Conservation (phyloP, 2,329 filamentous ascomycete genomes). For the Monosporascus ibericus region DNA sequence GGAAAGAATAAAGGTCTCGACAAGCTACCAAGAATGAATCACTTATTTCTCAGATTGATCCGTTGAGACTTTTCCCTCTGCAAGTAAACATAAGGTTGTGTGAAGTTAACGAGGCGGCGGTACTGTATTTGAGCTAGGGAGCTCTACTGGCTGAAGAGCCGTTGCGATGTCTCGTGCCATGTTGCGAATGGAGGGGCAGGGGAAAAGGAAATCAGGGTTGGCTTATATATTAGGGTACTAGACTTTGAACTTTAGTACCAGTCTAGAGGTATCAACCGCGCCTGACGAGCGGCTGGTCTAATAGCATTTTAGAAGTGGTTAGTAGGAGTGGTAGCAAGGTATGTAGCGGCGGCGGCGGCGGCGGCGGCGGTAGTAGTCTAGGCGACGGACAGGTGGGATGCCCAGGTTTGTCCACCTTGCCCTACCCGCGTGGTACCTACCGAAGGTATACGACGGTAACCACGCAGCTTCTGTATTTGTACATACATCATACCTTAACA, state of each 20-base stretch:
- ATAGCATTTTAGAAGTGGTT: neutral
- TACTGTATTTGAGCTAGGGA: neutral
- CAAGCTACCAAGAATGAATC: too few relatives aligned
- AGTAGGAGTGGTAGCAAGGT: neutral
- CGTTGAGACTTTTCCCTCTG: neutral
- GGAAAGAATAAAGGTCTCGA: too few relatives aligned
- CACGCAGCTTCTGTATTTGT: too few relatives aligned
- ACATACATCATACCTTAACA: too few relatives aligned
- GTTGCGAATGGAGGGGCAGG: neutral
- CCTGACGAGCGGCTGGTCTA: neutral
- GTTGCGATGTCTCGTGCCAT: conserved; percentile 2
- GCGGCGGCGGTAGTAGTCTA: neutral
- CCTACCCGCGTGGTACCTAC: too few relatives aligned
- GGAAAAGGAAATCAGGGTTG: neutral
- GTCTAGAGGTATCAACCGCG: neutral
- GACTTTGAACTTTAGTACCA: neutral
- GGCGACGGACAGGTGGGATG: too few relatives aligned
- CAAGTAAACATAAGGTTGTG: neutral
- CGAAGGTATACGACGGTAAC: too few relatives aligned
- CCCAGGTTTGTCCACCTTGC: conserved; percentile 1
- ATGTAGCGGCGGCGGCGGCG: neutral
- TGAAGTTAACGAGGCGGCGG: neutral
- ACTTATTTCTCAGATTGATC: too few relatives aligned
- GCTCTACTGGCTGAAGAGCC: neutral
- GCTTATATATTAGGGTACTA: neutral